Base-by-base conservation (phyloP, 2,329 filamentous ascomycete genomes). In the Monascus ruber region DNA sequence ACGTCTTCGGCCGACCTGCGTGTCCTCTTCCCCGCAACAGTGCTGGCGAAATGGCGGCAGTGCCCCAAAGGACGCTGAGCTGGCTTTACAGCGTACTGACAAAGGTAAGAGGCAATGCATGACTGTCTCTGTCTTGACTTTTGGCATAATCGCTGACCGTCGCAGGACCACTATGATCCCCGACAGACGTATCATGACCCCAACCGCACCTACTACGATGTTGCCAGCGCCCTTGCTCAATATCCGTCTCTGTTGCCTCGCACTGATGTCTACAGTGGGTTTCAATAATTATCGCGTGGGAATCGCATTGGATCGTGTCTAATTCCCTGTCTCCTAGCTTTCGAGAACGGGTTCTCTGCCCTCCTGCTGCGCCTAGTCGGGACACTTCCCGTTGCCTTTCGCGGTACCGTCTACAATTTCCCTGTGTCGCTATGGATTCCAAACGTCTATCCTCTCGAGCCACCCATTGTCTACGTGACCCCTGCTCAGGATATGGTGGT, bases 51-150 rank as follows among this genome's bases (percentile, higher is more conserved):
- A 74, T 74, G 72, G 66, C 72, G 44, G 77, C 80, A 52, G 84
- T 94, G 58, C 83, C 85, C 54, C 87, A 94, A 64, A 84, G 87
- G 66, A 82, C 93, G 44, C 73, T 96, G 55, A 88, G 87, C 66
- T 96, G 89, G 89, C 79, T 96, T 5, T 94, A 94, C 66, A 91
- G 85, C 65, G 81, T 94, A 40, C 68, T 96, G 42, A 85, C 82
- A 33, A 85, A 79, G 53, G 83, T 86, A 66, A 33, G 49, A 41
- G 29, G 33, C 28, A 28, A 24, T 37, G 17, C 17, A n/a, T n/a
- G 26, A 17, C n/a, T 9, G 17, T 17, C 17, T 17, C 17, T 17
- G 17, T 17, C 17, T 17, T 17, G 17, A 17, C 17, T 17, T 17
- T 17, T 17, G 17, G 17, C 17, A 17, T 3, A 17, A 17, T 3